A percentile compares a stretch with the other conserved stretches of the same genome.
phyloP scores from a whole-genome alignment of 1,139 yeast species.

The Kurtzmaniella quercitrusa region DNA sequence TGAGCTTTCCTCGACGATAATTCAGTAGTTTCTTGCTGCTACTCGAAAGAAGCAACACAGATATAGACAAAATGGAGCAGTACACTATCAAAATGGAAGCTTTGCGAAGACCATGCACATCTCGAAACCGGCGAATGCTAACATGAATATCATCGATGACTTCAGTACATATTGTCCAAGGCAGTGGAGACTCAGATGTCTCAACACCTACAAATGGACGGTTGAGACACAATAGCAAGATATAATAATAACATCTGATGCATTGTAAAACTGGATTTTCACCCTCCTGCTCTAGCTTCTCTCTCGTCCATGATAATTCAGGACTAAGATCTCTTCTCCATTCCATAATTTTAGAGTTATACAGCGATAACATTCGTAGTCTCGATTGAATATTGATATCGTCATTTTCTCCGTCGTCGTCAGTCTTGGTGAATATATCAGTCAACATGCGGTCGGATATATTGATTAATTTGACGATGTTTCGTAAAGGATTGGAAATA shows the following conservation, averaged over 20 bases:
- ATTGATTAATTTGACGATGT: constrained; percentile 45
- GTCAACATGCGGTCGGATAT: constrained; percentile 52
- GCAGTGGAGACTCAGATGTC: constrained; percentile 17
- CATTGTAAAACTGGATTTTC: constrained; percentile 48
- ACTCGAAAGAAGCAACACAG: constrained; percentile 39
- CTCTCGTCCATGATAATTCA: constrained; percentile 48
- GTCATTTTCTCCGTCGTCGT: constrained; percentile 18
- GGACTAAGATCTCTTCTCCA: constrained; percentile 49
- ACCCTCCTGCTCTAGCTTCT: constrained; percentile 38
- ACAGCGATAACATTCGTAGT: constrained; percentile 34
- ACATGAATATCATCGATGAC: constrained; percentile 41
- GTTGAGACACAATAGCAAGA: constrained; percentile 52
- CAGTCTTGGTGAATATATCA: constrained; percentile 45
- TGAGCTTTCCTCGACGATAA: constrained; percentile 24
- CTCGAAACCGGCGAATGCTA: constrained; percentile 33
- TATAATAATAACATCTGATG: constrained; percentile 56
- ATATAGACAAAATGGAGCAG: constrained; percentile 43
- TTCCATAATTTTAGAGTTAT: constrained; percentile 44
- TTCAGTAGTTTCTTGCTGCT: constrained; percentile 23
- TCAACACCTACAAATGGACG: constrained; percentile 46
- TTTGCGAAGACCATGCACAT: constrained; percentile 37
- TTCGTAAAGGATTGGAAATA: constrained; percentile 45
- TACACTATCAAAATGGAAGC: constrained; percentile 46
- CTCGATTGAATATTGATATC: constrained; percentile 33
- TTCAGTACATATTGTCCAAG: constrained; percentile 31